Evolutionary conservation across 805 yeast species (phyloP).

Genomic region (Lipomyces orientalis): DNA sequence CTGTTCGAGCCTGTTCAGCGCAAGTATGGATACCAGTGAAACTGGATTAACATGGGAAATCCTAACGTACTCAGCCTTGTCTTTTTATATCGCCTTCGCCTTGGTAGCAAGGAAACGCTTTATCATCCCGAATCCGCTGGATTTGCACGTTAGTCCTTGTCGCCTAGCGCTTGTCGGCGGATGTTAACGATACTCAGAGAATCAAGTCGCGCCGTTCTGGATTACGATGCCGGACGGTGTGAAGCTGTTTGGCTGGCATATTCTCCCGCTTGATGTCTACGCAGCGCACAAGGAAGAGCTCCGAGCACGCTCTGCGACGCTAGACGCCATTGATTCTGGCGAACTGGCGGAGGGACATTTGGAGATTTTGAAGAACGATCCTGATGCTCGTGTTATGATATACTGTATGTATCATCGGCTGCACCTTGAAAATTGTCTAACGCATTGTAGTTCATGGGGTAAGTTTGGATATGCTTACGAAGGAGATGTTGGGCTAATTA

Average conservation of each 20-base stretch:
- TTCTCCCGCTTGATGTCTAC: conserved; percentile 28
- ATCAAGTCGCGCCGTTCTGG: conserved; percentile 36
- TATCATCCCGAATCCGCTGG: conserved; percentile 32
- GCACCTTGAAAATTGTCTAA: background rate
- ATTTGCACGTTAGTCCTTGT: conserved; percentile 23
- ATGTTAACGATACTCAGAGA: background rate
- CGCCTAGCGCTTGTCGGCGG: background rate
- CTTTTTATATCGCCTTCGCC: conserved; percentile 16
- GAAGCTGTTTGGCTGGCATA: conserved; percentile 31
- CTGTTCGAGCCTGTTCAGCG: conserved; percentile 30
- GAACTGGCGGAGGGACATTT: conserved; percentile 22
- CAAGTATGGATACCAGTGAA: conserved; percentile 8
- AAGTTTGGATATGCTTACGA: background rate
- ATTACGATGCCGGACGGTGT: conserved; percentile 21
- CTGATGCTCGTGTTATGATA: conserved; percentile 28
- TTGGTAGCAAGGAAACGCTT: conserved; percentile 19
- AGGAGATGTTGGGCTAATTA: background rate
- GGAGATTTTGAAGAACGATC: conserved; percentile 21
- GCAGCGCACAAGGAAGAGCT: conserved; percentile 12
- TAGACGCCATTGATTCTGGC: conserved; percentile 23
- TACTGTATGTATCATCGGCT: conserved; percentile 16
- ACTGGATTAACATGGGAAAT: background rate
- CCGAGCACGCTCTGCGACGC: conserved; percentile 2
- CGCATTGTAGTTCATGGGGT: background rate
- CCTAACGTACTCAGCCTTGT: conserved; percentile 18